Evolutionary conservation across 2,329 filamentous ascomycete species (phyloP), one percentile per base, ranked within the genome.

Genomic region (Aspergillus unguis): DNA sequence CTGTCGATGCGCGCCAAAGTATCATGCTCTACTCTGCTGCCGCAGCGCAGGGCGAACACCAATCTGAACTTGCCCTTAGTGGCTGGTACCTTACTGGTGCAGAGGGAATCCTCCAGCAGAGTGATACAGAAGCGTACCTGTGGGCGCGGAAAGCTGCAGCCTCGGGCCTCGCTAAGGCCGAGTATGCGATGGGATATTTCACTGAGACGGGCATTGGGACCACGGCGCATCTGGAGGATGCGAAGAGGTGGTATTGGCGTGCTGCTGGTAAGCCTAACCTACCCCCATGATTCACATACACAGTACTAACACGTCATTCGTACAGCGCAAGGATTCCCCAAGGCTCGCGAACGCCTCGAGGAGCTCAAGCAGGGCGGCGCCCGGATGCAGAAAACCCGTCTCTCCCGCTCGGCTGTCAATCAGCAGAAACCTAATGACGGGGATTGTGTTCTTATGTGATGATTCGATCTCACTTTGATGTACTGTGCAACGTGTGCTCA

Each of bases 111-210:
- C 75, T 99, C 48, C 85, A 88, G 64, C 92, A 96, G 71, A 95
- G 86, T 67, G 94, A 99, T 63, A 95, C 90, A 0, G 94, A 99
- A 70, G 94, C 94, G 1, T 99, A 96, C 69, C 81, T 99, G 2
- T 99, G 94, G 94, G 92, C 94, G 8, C 81, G 92, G 25, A 97
- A 96, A 73, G 92, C 94, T 2, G 94, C 94, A 0, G 84, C 86
- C 58, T 88, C 90, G 3, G 91, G 92, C 2, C 74, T 96, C 35
- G 85, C 90, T 6, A 99, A 97, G 77, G 94, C 94, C 0, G 89
- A 97, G 75, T 97, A 96, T 73, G 94, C 92, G 0, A 96, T 99
- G 88, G 94, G 94, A 0, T 96, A 97, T 73, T 96, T 95, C 67
- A 95, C 90, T 0, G 94, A 99, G 72, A 86, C 94, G 44, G 94